Conservation (phyloP, 2,329 filamentous ascomycete species). For the Penicillium sp. region DNA sequence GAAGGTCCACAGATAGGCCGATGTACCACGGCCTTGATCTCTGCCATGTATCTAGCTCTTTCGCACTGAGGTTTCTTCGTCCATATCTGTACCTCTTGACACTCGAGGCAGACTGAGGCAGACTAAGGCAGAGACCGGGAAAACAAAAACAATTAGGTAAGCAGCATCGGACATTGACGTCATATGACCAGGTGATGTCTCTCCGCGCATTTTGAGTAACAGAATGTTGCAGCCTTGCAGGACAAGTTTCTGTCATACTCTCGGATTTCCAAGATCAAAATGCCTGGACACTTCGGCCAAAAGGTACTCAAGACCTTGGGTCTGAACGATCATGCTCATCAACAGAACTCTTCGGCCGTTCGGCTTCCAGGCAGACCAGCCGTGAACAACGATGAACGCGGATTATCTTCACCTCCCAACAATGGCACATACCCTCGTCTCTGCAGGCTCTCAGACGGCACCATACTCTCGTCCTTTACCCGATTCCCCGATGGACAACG, state of each 20-base stretch:
- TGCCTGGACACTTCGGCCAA: slow-evolving; percentile 33
- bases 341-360: slow-evolving; percentile 5
- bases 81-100: background rate
- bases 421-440: slow-evolving; percentile 52
- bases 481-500: slow-evolving; percentile 40
- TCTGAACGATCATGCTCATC: slow-evolving; percentile 16
- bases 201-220: background rate
- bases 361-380: slow-evolving; percentile 11
- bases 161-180: background rate
- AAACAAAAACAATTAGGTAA: background rate
- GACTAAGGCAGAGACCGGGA: too few relatives aligned
- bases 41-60: background rate
- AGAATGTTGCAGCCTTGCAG: background rate
- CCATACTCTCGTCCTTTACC: slow-evolving; percentile 50
- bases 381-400: slow-evolving; percentile 36
- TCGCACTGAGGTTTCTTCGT: too few relatives aligned
- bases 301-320: slow-evolving; percentile 35
- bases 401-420: slow-evolving; percentile 36
- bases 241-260: background rate
- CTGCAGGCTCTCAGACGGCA: slow-evolving; percentile 46
- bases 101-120: background rate
- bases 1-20: too few relatives aligned
- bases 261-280: slow-evolving; percentile 3
- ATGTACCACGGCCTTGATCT: too few relatives aligned
- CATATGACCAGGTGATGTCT: background rate